Evolutionary conservation across 176 grass and related monocot genomes (phyloP), one percentile per base, ranked within the genome.

Genomic region (Poa annua): DNA sequence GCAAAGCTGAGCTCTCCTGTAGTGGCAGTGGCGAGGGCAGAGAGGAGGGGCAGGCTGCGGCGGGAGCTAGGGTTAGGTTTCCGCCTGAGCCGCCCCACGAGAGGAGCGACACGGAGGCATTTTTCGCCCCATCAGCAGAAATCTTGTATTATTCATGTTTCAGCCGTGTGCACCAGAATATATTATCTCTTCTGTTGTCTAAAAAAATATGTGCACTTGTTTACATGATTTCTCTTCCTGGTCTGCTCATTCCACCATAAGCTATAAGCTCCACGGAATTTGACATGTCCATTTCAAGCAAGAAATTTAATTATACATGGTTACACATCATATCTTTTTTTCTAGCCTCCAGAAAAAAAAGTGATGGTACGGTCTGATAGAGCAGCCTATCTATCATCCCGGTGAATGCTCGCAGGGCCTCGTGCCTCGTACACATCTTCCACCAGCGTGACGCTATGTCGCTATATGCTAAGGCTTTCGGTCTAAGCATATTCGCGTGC

Each of bases 251-350:
- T 48, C 11, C 22, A 44, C 25, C 67, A 34, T 74, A 50, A 11
- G 57, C 14, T 5, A 14, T 62, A 74, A 76, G 78, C 36, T 59
- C 38, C n/a, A 60, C 29, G 34, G n/a, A 66, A 19, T 59, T 62
- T 77, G 50, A 12, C 20, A 83, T 41, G 52, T 56, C 17, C 54
- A 71, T 62, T 47, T 87, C 39, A 77, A 57, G 8, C 62, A 45
- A 75, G 7, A 29, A 71, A 47, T 24, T 16, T 5, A 73, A 32
- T 50, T 50, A 50, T 16, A 73, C 60, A 35, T 29, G 15, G 56
- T 29, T 53, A 56, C 39, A 71, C 7, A 77, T 74, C 71, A 4
- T 57, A 25, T 7, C 25, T 66, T 79, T 57, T 57, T 22, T 74
- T 75, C 3, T 47, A 38, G 20, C 66, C 0, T 33, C 39, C 14